Evolutionary conservation across 2,329 filamentous ascomycete species (phyloP), one percentile per base, ranked within the genome.

Genomic region (Colletotrichum destructivum): DNA sequence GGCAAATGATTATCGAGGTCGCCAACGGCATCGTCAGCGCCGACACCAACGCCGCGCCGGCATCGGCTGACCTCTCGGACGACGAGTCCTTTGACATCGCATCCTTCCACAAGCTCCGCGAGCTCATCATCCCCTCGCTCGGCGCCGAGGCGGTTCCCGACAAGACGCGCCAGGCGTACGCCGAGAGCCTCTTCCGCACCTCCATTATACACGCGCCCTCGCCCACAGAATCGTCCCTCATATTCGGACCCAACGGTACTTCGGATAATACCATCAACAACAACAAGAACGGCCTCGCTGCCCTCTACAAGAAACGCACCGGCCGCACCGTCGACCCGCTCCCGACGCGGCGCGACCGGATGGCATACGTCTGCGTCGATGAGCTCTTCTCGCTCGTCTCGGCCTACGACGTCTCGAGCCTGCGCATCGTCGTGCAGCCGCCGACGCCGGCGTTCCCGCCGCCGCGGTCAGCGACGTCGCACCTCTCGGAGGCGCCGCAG

Each of bases 71-170:
- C 71, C 86, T 95, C 46, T 80, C 84, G 3, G 85, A 86, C 11
- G 96, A 99, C 77, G 92, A 98, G 81, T 81, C 85, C 1, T 97
- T 97, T 77, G 96, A 99, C 79, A 93, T 97, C 21, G 77, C 84
- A 1, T 91, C 93, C 0, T 97, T 98, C 79, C 83, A 83, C 40
- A 87, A 88, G 60, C 84, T 98, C 0, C 88, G 91, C 49, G 85
- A 89, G 12, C 86, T 98, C 44, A 91, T 97, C 51, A 92, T 94
- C 5, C 92, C 94, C 0, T 84, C 89, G 2, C 87, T 98, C 0
- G 93, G 95, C 2, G 88, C 90, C 0, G 79, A 88, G 7, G 82
- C 84, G 2, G 88, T 98, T 8, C 86, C 90, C 1, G 91, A 95
- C 74, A 84, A 85, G 73, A 89, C 92, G 3, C 90, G 94, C 51